A percentile compares a stretch with the other conserved stretches of the same genome.
Evolutionary conservation across 2,329 filamentous ascomycete genomes (phyloP).

Genomic region (Helminthosporium solani): DNA sequence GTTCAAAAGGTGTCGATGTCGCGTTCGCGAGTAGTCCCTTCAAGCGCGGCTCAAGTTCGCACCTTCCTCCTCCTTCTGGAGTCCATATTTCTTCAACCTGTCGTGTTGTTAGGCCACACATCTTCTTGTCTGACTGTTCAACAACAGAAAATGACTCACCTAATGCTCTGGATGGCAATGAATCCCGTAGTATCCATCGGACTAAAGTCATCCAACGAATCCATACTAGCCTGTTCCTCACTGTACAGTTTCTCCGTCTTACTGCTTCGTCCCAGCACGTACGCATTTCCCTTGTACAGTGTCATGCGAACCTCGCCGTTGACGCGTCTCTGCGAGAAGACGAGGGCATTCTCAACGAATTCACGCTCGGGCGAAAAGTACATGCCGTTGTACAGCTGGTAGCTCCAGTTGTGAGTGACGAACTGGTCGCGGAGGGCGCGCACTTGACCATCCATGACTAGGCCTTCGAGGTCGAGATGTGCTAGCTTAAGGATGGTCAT

Average conservation of each 20-base stretch:
- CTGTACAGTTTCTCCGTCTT: constrained; percentile 71
- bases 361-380: constrained; percentile 72
- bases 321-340: constrained; percentile 43
- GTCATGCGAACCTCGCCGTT: constrained; percentile 59
- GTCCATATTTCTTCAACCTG: constrained; percentile 48
- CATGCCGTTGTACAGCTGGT: constrained; percentile 60
- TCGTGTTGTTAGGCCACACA: not conserved
- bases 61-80: constrained; percentile 41
- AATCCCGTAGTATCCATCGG: constrained; percentile 67
- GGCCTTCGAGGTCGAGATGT: constrained; percentile 64
- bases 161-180: constrained; percentile 68
- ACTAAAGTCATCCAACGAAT: constrained; percentile 67
- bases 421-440: constrained; percentile 71
- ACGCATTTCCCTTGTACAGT: constrained; percentile 67
- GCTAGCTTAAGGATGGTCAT: constrained; percentile 54
- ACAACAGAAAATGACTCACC: constrained; percentile 6
- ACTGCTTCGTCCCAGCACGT: constrained; percentile 59
- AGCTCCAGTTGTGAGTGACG: constrained; percentile 54
- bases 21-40: no score
- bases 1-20: no score
- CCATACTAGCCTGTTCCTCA: constrained; percentile 67
- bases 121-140: not conserved
- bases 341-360: constrained; percentile 63
- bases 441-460: constrained; percentile 68
- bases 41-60: constrained; percentile 7